These are phyloP conservation scores for Sanguinoderma infundibulare DNA, from an alignment of 1,284 basidiomycete genomes.

Conservation along the genomic window DNA sequence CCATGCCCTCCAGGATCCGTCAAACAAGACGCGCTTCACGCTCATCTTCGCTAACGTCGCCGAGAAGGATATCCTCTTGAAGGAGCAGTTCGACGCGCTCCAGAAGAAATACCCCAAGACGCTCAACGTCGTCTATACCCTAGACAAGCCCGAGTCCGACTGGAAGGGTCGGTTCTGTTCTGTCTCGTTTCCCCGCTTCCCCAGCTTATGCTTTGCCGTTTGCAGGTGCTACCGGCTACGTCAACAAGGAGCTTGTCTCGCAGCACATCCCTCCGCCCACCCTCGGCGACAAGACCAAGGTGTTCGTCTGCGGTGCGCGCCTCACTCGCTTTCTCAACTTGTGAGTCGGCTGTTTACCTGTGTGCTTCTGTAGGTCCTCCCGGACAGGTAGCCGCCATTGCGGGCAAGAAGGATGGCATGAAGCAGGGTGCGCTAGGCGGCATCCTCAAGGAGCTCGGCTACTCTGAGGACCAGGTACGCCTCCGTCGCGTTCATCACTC, in stretches of 20 bases:
- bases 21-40: slow-evolving; percentile 95
- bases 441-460: too few species aligned
- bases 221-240: slow-evolving; percentile 68
- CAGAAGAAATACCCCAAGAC: slow-evolving; percentile 72
- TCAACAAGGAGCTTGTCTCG: slow-evolving; percentile 75
- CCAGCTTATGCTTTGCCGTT: neutral
- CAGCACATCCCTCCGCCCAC: too few species aligned
- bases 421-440: slow-evolving; percentile 87
- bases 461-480: slow-evolving; percentile 78
- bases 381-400: slow-evolving; percentile 78
- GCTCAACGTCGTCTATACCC: slow-evolving; percentile 85
- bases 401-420: slow-evolving; percentile 78
- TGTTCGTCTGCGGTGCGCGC: too few species aligned
- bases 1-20: slow-evolving; percentile 71
- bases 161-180: slow-evolving; percentile 66
- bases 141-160: slow-evolving; percentile 76
- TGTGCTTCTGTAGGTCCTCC: too few species aligned
- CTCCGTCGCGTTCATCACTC: too few species aligned
- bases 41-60: slow-evolving; percentile 91
- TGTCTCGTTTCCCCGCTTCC: too few species aligned
- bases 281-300: too few species aligned
- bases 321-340: too few species aligned
- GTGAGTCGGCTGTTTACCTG: too few species aligned
- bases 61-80: slow-evolving; percentile 90
- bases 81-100: slow-evolving; percentile 80